phyloP scores from a whole-genome alignment of 2,329 filamentous ascomycete species.

The Penicillium nordicum region DNA sequence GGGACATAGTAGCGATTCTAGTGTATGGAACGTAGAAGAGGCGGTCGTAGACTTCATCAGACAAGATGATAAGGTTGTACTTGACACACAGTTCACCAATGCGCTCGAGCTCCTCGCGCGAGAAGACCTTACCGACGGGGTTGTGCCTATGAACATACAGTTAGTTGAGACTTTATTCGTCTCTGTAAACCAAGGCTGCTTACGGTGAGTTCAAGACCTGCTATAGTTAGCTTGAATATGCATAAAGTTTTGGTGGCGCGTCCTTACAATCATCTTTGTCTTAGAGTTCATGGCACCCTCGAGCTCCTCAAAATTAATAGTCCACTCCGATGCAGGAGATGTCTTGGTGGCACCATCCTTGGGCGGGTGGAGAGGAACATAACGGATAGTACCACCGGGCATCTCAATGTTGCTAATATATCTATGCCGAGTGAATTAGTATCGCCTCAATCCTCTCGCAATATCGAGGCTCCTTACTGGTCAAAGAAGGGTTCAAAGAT shows the following conservation, averaged over 20 bases:
- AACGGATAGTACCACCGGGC: conserved; percentile 90
- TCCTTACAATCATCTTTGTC: conserved; percentile 88
- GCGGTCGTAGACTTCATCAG: conserved; percentile 90
- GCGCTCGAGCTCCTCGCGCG: conserved; percentile 72
- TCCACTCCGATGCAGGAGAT: conserved; percentile 84
- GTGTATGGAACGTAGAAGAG: conserved; percentile 96
- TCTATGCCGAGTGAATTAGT: conserved; percentile 33
- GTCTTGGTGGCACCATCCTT: conserved; percentile 73
- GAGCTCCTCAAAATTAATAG: conserved; percentile 76
- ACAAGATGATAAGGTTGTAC: conserved; percentile 89
- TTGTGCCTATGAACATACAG: conserved; percentile 60
- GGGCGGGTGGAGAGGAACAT: conserved; percentile 91
- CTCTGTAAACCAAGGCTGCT: conserved; percentile 15
- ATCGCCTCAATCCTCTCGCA: neutral
- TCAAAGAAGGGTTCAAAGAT: conserved; percentile 99
- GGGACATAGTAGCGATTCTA: conserved; percentile 82
- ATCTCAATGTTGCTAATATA: conserved; percentile 99
- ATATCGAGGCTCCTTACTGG: conserved; percentile 56
- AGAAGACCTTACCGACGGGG: conserved; percentile 94
- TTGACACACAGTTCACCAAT: conserved; percentile 89
- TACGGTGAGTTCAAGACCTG: conserved; percentile 52
- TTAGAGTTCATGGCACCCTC: conserved; percentile 75
- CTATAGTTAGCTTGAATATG: conserved; percentile 7
- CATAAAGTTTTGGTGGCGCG: conserved; percentile 46
- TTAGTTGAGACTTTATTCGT: conserved; percentile 4